Evolutionary conservation across 345 rosid species (phyloP).

Genomic region (Eucalyptus sideroxylon): DNA sequence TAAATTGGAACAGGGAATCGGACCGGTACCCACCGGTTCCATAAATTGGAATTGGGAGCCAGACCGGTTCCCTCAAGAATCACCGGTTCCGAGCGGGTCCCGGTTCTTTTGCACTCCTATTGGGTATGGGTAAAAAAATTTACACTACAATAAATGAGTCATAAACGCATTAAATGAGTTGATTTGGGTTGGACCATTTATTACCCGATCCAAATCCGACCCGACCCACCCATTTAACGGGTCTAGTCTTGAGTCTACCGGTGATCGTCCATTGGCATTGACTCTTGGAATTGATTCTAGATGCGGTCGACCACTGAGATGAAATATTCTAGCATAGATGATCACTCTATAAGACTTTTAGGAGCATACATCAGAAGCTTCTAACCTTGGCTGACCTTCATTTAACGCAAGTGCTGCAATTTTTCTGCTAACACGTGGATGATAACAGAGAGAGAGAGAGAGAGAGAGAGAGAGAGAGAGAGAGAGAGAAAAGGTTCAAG

Average conservation of each 20-base stretch:
- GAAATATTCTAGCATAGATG: neutral
- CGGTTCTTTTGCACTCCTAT: no score
- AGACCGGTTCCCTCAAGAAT: no score
- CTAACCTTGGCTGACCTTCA: neutral
- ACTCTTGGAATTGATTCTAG: neutral
- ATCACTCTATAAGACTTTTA: neutral
- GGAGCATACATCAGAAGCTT: neutral
- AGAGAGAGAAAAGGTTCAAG: neutral
- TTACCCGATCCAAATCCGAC: no score
- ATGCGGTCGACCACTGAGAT: no score
- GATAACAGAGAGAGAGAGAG: neutral
- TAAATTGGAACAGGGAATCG: no score
- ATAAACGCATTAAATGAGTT: accelerated
- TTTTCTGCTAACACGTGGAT: neutral
- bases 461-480: neutral
- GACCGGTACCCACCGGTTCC: no score
- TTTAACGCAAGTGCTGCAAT: neutral
- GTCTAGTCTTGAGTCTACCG: neutral
- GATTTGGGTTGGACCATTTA: accelerated
- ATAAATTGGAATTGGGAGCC: no score
- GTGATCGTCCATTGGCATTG: neutral
- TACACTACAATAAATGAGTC: no score
- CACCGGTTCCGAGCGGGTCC: no score
- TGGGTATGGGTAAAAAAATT: no score
- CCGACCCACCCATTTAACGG: accelerated